A percentile compares a stretch with the other conserved stretches of the same genome.
These are phyloP conservation scores for Filobasidium floriforme DNA, from an alignment of 768 basidiomycete genomes.

Conservation along the genomic window DNA sequence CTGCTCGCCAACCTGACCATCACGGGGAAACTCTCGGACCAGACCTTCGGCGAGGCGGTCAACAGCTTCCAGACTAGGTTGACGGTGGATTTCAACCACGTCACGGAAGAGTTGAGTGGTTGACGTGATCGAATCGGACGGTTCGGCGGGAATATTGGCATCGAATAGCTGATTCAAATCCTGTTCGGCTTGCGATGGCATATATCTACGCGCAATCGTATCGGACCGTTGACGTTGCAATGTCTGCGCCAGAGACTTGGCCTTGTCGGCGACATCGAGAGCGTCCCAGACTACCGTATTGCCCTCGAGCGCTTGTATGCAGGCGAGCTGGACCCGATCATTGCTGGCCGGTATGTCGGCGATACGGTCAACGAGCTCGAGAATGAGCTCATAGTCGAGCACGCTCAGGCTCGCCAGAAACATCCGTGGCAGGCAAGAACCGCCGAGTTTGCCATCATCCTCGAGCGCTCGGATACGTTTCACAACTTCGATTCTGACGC, in stretches of 20 bases:
- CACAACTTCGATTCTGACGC: background rate
- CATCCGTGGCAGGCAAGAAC: background rate
- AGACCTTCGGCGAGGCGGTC: background rate
- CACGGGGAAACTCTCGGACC: background rate
- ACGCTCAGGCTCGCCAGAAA: background rate
- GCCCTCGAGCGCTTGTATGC: background rate
- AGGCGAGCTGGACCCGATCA: background rate
- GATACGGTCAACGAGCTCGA: background rate
- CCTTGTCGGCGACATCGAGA: background rate
- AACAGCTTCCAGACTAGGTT: background rate
- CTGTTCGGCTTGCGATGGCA: background rate
- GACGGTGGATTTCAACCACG: slow-evolving; percentile 1
- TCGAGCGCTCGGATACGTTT: background rate
- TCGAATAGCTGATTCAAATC: background rate
- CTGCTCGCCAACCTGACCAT: background rate
- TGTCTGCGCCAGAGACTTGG: background rate
- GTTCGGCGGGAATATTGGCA: background rate
- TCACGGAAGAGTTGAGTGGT: background rate
- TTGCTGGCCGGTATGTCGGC: background rate
- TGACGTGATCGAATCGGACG: background rate
- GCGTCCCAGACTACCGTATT: background rate
- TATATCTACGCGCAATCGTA: background rate
- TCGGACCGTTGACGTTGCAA: background rate
- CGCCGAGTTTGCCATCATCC: background rate
- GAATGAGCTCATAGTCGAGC: background rate